Evolutionary conservation across 78 protist species (phyloP), one percentile per base, ranked within the genome.

Genomic region (Bigelowiella natans): DNA sequence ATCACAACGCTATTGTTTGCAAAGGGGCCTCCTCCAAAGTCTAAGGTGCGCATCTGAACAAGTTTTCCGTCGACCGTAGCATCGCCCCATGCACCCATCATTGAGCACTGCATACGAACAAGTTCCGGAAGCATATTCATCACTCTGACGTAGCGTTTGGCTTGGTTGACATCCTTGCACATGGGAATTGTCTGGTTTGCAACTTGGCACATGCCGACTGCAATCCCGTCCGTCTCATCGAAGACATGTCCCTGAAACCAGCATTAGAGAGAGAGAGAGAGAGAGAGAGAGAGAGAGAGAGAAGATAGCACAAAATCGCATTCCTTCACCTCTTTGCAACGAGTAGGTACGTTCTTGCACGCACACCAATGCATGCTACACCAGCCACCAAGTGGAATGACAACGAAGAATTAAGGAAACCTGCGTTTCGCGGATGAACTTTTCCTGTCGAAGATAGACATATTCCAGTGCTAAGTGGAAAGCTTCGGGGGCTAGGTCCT

Each of bases 81-180:
- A 1, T 7, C 3, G 84, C 90, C 90, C 90, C 90, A 88, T 30
- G 84, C 90, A 88, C 90, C 90, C 29, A 82, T 26, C 90, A 88
- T 88, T 37, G 63, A 34, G 86, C 90, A 88, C 2, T 26, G 2
- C 90, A 88, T 88, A 7, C 90, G 82, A 38, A 88, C 63, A 31
- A 88, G 86, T 38, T 88, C 90, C 2, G 90, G 90, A 2, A 88
- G 90, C 90, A 88, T 88, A 83, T 88, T 88, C 26, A 37, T n/a
- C n/a, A n/a, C n/a, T 3, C 37, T 88, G 7, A 2, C 37, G 11
- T 1, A 88, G 28, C 2, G 38, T 51, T 38, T 3, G 39, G 26
- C 30, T 18, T 30, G 63, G 1, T 37, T 86, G 1, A 3, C 36
- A 38, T 63, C 82, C 82, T 63, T 26, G 31, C 38, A 28, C 28